Conservation (phyloP, 148 eudicot species). For the Agrostemma githago region DNA sequence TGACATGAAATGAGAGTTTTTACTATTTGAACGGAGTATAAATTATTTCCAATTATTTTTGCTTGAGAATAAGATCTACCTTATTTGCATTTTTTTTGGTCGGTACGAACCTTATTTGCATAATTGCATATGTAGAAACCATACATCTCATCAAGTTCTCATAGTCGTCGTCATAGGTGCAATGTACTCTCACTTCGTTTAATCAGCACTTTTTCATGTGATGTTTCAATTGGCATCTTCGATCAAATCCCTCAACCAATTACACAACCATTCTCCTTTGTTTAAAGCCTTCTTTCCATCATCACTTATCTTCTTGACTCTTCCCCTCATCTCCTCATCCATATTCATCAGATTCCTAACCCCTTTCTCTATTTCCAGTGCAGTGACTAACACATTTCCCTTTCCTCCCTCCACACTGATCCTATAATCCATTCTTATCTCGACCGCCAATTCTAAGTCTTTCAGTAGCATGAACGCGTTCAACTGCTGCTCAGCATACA, state of each 20-base stretch:
- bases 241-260: background rate
- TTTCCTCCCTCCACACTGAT: background rate
- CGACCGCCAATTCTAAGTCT: slow-evolving; percentile 26
- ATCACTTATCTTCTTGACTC: background rate
- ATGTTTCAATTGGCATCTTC: background rate
- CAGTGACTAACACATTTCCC: background rate
- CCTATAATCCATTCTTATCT: slow-evolving; percentile 26
- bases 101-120: no score
- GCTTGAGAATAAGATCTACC: no score
- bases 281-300: background rate
- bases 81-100: no score
- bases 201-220: background rate
- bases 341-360: background rate
- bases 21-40: no score
- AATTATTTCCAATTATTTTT: no score
- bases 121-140: no score
- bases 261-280: background rate
- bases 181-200: no score
- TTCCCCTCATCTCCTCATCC: background rate
- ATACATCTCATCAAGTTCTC: no score
- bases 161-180: no score
- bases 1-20: no score
- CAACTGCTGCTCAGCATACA: slow-evolving; percentile 30
- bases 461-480: slow-evolving; percentile 27
- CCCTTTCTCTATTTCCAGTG: background rate